phyloP scores from a whole-genome alignment of 192 early-diverging fungal genomes.

The Coemansia sp. region DNA sequence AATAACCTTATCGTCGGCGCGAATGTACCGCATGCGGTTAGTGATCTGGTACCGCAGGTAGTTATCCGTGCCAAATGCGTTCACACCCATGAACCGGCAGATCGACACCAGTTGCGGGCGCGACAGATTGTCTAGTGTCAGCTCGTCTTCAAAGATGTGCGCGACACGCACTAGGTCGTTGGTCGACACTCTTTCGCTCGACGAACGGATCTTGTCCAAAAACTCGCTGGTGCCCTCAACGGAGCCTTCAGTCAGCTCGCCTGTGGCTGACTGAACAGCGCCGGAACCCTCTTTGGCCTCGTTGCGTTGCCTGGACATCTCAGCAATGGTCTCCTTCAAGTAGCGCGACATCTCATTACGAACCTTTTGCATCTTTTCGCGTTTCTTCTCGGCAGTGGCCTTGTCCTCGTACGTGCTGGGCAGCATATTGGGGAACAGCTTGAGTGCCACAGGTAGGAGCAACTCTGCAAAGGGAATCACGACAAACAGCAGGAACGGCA shows the following conservation, averaged over 20 bases:
- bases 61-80: constrained; percentile 97
- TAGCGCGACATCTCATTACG: constrained; percentile 95
- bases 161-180: constrained; percentile 83
- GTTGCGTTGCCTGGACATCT: constrained; percentile 58
- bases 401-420: constrained; percentile 95
- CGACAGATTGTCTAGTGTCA: constrained; percentile 90
- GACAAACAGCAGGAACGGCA: constrained; percentile 91
- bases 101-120: constrained; percentile 94
- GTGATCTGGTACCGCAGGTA: constrained; percentile 93
- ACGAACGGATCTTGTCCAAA: constrained; percentile 67
- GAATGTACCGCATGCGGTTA: constrained; percentile 80
- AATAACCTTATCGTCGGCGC: constrained; percentile 90
- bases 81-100: constrained; percentile 93
- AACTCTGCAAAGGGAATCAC: constrained; percentile 95
- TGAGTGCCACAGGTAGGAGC: constrained; percentile 85
- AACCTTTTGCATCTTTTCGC: constrained; percentile 86
- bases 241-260: constrained; percentile 42
- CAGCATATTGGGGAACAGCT: constrained; percentile 96
- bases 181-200: constrained; percentile 80
- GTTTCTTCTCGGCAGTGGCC: constrained; percentile 85
- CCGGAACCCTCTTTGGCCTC: constrained; percentile 3
- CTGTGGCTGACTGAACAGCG: constrained; percentile 59
- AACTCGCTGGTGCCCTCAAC: constrained; percentile 34
- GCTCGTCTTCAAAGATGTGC: constrained; percentile 88
- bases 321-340: constrained; percentile 92